phyloP scores from a whole-genome alignment of 208 protist species.

The Acanthamoeba sp. region DNA sequence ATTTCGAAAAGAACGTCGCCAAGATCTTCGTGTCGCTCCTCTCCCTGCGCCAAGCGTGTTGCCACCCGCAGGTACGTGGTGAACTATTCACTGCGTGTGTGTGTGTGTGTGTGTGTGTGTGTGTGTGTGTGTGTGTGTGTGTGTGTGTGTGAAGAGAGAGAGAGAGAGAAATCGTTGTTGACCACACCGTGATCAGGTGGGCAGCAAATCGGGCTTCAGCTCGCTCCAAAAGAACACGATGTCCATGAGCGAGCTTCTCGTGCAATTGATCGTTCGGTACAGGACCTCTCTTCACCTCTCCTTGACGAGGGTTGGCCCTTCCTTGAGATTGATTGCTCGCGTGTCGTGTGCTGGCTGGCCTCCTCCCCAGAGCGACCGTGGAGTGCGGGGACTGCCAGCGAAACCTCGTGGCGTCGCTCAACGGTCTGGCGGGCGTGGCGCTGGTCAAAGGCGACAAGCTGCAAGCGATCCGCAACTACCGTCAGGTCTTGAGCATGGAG shows the following conservation, averaged over 20 bases:
- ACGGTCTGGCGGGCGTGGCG: conserved; percentile 64
- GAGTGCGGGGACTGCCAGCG: conserved; percentile 60
- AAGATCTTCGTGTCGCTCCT: conserved; percentile 55
- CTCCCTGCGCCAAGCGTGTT: conserved; percentile 42
- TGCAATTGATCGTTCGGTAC: conserved; percentile 29
- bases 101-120: too few species aligned
- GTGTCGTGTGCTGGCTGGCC: neutral
- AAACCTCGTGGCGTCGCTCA: conserved; percentile 48
- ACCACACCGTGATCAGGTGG: neutral
- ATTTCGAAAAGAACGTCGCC: conserved; percentile 42
- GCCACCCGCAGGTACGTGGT: conserved; percentile 48
- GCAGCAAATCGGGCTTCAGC: conserved; percentile 33
- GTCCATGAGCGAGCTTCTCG: conserved; percentile 59
- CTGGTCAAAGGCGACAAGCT: neutral
- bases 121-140: too few species aligned
- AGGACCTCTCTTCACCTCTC: neutral
- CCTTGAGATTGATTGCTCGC: too few species aligned
- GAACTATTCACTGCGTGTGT: too few species aligned
- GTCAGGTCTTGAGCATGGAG: conserved; percentile 48
- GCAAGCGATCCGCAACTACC: conserved; percentile 41
- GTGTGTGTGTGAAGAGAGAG: too few species aligned
- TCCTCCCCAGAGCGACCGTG: neutral
- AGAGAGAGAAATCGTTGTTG: too few species aligned
- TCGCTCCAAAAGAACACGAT: conserved; percentile 74
- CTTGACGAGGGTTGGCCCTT: too few species aligned